Evolutionary conservation across 768 basidiomycete species (phyloP), one percentile per base, ranked within the genome.

Genomic region (Auricularia sp.): DNA sequence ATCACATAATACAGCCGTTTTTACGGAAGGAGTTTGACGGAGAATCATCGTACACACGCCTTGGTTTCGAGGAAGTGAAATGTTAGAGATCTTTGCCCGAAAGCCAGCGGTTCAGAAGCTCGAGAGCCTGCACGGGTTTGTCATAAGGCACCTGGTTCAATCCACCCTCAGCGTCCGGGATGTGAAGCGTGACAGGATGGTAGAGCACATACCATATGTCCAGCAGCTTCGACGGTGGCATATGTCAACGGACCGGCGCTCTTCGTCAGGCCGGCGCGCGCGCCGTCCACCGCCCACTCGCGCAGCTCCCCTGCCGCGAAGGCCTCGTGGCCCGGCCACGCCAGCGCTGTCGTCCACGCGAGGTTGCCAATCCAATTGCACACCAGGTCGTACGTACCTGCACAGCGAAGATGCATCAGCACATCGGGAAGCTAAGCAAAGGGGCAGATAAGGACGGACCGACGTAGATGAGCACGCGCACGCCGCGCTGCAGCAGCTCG

Each of bases 151-250:
- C 83, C 83, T 83, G 60, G 29, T 29, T 29, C 29, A 29, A 29
- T 29, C 29, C 8, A 42, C 64, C 56, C 4, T 7, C 29, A 33
- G 23, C 34, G 23, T 59, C 10, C 39, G 54, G 21, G 43, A 21
- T 16, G 35, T n/a, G 8, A 21, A 33, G n/a, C 34, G 4, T 54
- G 7, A 53, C 21, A 10, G 7, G n/a, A 10, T 54, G 51, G 18
- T 5, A 16, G 18, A 34, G 65, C 65, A 64, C 67, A 12, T 36
- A 86, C 87, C 86, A 87, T 87, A 75, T 91, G 89, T n/a, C 89
- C 89, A 35, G 87, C 90, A 3, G 80, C 86, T 56, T 79, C 74
- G 43, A 89, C 74, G 0, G 84, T 87, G 16, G 81, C 83, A 71
- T 85, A 88, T 43, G 86, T 88, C 64, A 92, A 74, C 21, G 81